A percentile compares a stretch with the other conserved stretches of the same genome.
Evolutionary conservation across 495 filamentous ascomycete genomes (phyloP).

Genomic region (Penicillium bovifimosum): DNA sequence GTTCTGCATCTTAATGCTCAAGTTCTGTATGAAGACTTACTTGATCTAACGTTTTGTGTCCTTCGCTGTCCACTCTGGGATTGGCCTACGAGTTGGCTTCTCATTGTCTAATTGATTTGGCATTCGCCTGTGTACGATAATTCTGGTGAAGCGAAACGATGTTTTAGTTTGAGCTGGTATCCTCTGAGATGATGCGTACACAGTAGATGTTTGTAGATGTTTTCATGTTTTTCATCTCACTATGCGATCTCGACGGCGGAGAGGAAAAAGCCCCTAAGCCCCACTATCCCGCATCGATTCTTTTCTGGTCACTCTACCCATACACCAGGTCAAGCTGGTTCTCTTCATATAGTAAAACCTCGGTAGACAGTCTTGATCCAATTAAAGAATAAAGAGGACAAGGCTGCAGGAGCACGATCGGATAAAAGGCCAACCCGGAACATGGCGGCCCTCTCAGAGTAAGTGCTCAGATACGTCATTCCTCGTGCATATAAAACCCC

Average conservation of each 20-base stretch:
- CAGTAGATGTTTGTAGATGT: too few relatives aligned
- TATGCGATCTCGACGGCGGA: too few relatives aligned
- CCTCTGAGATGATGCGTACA: too few relatives aligned
- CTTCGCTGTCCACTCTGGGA: conserved; percentile 1
- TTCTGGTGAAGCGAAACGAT: conserved; percentile 15
- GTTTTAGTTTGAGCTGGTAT: conserved; percentile 14
- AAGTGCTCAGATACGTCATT: conserved; percentile 1
- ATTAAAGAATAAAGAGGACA: not conserved
- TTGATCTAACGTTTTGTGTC: conserved; percentile 9
- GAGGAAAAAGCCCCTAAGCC: conserved; percentile 6
- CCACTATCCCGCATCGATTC: conserved; percentile 10
- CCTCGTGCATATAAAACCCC: not conserved
- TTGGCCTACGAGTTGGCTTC: conserved; percentile 5
- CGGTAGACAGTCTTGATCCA: not conserved
- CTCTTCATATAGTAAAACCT: not conserved
- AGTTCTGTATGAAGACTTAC: conserved; percentile 8
- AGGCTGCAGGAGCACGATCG: too few relatives aligned
- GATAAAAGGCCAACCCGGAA: not conserved
- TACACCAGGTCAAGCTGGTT: not conserved
- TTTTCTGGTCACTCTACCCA: conserved; percentile 1
- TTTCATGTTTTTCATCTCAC: too few relatives aligned
- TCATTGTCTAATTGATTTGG: conserved; percentile 7
- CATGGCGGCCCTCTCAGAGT: conserved; percentile 1
- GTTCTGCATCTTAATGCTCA: conserved; percentile 16
- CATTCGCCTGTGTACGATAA: conserved; percentile 19